phyloP scores from a whole-genome alignment of 345 rosid species.

The Erysimum cheiranthoides region DNA sequence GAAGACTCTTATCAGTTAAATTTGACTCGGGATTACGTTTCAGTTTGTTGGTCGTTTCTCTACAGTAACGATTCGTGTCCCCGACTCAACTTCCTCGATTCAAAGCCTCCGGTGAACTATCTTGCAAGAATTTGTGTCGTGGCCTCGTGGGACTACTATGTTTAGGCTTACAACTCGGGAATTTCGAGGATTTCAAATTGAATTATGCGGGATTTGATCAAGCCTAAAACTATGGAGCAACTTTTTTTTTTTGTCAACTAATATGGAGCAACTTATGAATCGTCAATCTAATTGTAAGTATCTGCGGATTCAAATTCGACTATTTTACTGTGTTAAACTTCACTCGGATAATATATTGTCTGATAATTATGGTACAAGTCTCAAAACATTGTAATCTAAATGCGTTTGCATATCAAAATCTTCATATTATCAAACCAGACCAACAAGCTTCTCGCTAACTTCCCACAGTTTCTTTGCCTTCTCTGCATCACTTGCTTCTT shows the following conservation, averaged over 20 bases:
- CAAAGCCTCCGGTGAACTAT: neutral
- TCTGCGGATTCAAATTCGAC: neutral
- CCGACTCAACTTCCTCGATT: neutral
- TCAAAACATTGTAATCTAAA: constrained; percentile 19
- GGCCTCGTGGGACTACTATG: neutral
- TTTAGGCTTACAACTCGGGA: neutral
- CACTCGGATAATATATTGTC: constrained; percentile 1
- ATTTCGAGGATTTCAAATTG: neutral
- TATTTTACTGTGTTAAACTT: constrained; percentile 15
- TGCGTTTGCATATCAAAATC: neutral
- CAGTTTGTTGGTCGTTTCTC: too few species aligned
- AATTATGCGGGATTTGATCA: neutral
- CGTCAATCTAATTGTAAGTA: neutral
- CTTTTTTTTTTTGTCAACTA: too few species aligned
- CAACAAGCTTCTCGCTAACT: constrained; percentile 53
- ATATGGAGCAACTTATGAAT: neutral
- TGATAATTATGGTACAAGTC: constrained; percentile 3
- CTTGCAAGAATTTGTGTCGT: neutral
- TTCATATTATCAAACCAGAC: constrained; percentile 30
- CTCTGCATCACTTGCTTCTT: constrained; percentile 87
- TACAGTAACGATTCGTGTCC: neutral
- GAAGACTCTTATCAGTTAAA: too few species aligned
- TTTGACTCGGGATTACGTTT: too few species aligned
- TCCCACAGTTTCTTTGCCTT: constrained; percentile 66
- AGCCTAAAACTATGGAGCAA: neutral